Evolutionary conservation across 2,329 filamentous ascomycete species (phyloP), one percentile per base, ranked within the genome.

Genomic region (Penicillium sclerotigenum): DNA sequence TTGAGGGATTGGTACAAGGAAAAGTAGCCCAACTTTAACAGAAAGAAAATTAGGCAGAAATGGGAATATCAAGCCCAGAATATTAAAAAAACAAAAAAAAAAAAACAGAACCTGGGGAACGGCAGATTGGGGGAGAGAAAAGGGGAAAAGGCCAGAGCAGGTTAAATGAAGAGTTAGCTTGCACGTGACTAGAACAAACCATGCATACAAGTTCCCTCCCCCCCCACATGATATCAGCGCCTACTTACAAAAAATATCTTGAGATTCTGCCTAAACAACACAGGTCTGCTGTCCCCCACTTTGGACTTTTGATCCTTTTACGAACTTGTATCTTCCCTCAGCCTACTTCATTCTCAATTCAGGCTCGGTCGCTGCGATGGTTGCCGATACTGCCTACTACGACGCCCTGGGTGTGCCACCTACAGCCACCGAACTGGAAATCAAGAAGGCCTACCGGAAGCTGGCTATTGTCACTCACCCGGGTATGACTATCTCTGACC

Each of bases 361-460:
- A 48, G 42, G 43, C 38, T 46, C 40, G 34, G 33, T 26, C 24
- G 34, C 43, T 48, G 29, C 29, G 34, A 95, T 95, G 91, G 91
- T 94, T 67, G 89, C 88, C 68, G 91, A 96, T 75, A 95, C 90
- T 56, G 79, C 85, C 66, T 96, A 96, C 77, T 95, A 95, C 77
- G 91, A 96, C 76, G 86, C 85, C 66, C 81, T 97, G 37, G 90
- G 89, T 70, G 91, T 97, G 68, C 81, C 87, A 77, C 87, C 91
- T 63, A 90, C 88, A 54, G 93, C 92, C 29, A 88, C 90, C 37
- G 90, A 93, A 73, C 83, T 96, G 48, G 91, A 97, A 73, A 97
- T 97, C 77, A 97, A 97, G 77, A 96, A 96, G 79, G 92, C 92
- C 28, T 97, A 97, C 77, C 86, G 92, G 72, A 97, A 93, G 78